phyloP scores from a whole-genome alignment of 345 rosid species.

The Euclidium syriacum region DNA sequence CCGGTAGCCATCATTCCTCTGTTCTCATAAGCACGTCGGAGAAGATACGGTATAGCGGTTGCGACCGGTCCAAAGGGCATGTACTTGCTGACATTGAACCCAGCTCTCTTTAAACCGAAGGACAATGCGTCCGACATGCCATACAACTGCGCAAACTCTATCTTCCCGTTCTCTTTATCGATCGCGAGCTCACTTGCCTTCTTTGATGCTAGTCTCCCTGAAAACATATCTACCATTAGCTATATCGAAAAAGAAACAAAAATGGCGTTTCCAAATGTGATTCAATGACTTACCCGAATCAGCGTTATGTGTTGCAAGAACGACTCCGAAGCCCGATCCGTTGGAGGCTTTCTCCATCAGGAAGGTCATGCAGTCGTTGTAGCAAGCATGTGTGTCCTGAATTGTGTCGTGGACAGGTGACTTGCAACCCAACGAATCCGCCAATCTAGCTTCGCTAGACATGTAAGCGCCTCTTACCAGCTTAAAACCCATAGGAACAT shows the following conservation, averaged over 20 bases:
- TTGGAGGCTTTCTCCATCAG: constrained; percentile 56
- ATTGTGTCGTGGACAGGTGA: constrained; percentile 76
- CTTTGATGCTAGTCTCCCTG: constrained; percentile 58
- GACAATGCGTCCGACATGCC: constrained; percentile 90
- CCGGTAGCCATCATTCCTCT: constrained; percentile 69
- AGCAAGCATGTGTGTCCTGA: constrained; percentile 67
- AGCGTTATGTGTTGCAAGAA: constrained; percentile 88
- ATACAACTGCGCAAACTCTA: constrained; percentile 84
- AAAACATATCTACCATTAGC: not conserved
- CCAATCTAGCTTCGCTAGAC: constrained; percentile 56
- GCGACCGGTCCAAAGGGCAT: constrained; percentile 79
- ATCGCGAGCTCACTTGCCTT: constrained; percentile 70
- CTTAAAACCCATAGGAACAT: constrained; percentile 70
- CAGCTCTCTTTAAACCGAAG: constrained; percentile 68
- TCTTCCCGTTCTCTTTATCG: constrained; percentile 36
- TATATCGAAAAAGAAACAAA: not conserved
- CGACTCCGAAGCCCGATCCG: constrained; percentile 49
- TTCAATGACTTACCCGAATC: constrained; percentile 51
- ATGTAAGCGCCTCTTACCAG: constrained; percentile 90
- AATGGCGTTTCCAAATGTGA: not conserved
- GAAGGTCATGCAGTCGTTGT: constrained; percentile 66
- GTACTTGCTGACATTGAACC: constrained; percentile 85
- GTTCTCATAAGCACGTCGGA: constrained; percentile 93
- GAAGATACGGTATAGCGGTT: constrained; percentile 68
- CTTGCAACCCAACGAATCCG: constrained; percentile 57